Percentiles rank a stretch among this genome's conserved stretches.
phyloP scores from a whole-genome alignment of 495 filamentous ascomycete genomes.

The Xylaria longipes region DNA sequence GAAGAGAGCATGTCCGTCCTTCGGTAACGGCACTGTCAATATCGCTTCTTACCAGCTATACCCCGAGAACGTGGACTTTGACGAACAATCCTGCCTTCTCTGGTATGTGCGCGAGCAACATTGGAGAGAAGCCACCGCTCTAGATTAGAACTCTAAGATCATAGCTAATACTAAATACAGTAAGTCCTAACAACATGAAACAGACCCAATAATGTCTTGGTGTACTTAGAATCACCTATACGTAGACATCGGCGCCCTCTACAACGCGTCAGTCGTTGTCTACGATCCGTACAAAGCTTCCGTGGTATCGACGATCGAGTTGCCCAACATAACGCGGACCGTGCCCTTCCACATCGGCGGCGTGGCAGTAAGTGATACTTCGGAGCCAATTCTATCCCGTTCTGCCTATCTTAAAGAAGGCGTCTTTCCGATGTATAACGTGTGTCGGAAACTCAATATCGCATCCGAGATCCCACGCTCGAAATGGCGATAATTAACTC shows the following conservation, averaged over 20 bases:
- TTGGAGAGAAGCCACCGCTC: conserved; percentile 7
- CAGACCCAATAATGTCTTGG: neutral
- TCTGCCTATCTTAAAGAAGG: neutral
- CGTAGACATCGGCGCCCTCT: conserved; percentile 27
- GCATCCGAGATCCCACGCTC: neutral
- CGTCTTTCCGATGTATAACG: neutral
- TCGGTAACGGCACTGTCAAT: conserved; percentile 37
- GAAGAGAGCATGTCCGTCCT: conserved; percentile 34
- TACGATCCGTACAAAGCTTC: conserved; percentile 43
- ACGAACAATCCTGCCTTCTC: conserved; percentile 39
- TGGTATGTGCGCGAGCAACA: conserved; percentile 9
- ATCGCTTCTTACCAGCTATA: conserved; percentile 45
- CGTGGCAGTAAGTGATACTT: conserved; percentile 27
- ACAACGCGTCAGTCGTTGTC: conserved; percentile 38
- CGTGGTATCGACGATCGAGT: conserved; percentile 35
- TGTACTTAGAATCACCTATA: neutral
- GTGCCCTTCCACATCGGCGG: conserved; percentile 40
- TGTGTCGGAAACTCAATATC: neutral
- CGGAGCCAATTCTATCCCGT: neutral
- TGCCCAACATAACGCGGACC: conserved; percentile 38
- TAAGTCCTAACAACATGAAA: neutral
- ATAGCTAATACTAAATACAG: neutral
- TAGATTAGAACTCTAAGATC: conserved; percentile 27
- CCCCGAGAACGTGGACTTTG: conserved; percentile 47
- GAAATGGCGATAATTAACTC: neutral